Evolutionary conservation across 1,284 basidiomycete species (phyloP).

Genomic region (Irpex sp.): DNA sequence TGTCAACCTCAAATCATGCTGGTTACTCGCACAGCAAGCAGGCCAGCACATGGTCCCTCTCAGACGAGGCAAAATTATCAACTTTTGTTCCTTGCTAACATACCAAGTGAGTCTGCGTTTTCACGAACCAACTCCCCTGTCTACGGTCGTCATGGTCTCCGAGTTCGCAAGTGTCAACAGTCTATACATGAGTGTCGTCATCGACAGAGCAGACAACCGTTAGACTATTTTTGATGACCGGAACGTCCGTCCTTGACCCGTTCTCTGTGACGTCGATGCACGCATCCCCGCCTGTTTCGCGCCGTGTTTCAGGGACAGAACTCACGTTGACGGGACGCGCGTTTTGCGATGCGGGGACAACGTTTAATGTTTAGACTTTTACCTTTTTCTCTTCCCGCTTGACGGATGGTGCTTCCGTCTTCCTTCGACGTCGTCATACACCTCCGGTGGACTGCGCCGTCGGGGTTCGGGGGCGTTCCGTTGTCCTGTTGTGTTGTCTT

Average conservation of each 20-base stretch:
- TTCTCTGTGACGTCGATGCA: neutral
- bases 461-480: too few relatives aligned
- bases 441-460: neutral
- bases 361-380: neutral
- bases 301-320: neutral
- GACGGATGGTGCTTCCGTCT: neutral
- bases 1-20: constrained; percentile 77
- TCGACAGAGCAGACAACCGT: neutral
- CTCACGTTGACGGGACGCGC: neutral
- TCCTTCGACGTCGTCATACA: neutral
- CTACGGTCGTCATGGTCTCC: too few relatives aligned
- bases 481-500: neutral
- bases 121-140: neutral
- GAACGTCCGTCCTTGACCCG: neutral
- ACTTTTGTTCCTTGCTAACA: constrained; percentile 74
- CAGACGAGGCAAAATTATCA: constrained; percentile 78
- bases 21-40: constrained; percentile 73
- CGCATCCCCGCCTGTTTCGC: neutral
- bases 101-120: constrained; percentile 47
- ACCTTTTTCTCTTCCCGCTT: neutral
- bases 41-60: constrained; percentile 78
- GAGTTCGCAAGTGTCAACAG: neutral
- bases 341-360: neutral
- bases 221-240: neutral
- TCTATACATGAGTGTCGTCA: neutral